These are phyloP conservation scores for Byssochlamys sp. DNA, from an alignment of 2,329 filamentous ascomycete species.

Conservation along the genomic window DNA sequence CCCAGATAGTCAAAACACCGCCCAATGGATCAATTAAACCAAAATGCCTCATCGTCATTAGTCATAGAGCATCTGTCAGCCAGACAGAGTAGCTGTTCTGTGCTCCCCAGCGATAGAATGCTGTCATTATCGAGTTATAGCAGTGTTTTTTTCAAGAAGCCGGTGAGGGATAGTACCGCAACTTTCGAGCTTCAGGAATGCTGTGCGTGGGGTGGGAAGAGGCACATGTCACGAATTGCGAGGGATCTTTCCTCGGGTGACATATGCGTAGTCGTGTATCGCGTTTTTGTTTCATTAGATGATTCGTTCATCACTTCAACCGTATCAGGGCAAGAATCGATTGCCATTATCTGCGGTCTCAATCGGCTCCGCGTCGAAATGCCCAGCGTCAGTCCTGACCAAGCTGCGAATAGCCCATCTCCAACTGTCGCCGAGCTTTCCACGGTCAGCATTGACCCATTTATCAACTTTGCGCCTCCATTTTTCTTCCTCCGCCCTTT, in stretches of 20 bases:
- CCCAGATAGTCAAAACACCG: background rate
- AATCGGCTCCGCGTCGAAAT: background rate
- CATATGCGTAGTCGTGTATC: background rate
- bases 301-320: background rate
- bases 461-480: conserved; percentile 81
- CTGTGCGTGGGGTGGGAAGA: background rate
- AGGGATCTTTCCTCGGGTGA: background rate
- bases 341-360: background rate
- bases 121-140: background rate
- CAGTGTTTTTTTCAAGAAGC: background rate
- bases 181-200: background rate
- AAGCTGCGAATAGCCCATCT: conserved; percentile 60
- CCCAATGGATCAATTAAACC: background rate
- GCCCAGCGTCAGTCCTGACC: conserved; percentile 20
- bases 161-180: background rate
- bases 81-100: background rate
- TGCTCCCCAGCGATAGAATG: background rate
- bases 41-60: background rate
- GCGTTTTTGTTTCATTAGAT: background rate
- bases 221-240: background rate
- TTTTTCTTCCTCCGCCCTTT: conserved; percentile 80
- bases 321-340: background rate
- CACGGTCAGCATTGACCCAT: conserved; percentile 60
- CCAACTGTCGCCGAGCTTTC: conserved; percentile 49
- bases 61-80: background rate